phyloP scores from a whole-genome alignment of 1,284 basidiomycete species.

The Cystobasidium pallidum region DNA sequence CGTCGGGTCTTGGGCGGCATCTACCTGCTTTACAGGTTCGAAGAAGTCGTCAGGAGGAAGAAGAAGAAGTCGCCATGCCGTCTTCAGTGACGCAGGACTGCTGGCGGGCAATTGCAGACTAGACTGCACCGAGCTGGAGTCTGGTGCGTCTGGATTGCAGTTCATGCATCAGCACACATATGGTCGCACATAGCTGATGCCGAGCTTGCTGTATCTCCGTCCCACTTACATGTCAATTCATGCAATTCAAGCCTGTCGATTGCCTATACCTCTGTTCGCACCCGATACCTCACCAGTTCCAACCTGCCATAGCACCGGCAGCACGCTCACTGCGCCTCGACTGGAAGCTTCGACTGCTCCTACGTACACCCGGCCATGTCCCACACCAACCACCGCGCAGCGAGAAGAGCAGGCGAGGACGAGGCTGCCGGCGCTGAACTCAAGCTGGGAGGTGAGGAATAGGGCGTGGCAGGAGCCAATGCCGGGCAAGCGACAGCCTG shows the following conservation, averaged over 20 bases:
- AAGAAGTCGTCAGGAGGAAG: constrained; percentile 7
- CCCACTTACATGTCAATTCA: too few species aligned
- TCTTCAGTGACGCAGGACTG: neutral
- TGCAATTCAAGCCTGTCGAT: neutral
- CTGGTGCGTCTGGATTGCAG: too few species aligned
- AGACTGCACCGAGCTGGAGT: too few species aligned
- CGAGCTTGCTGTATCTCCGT: too few species aligned
- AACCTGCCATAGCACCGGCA: too few species aligned
- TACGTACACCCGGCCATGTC: constrained; percentile 13
- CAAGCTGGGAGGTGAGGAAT: constrained; percentile 46
- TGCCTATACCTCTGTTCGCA: neutral
- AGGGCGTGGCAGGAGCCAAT: too few species aligned
- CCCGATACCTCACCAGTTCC: too few species aligned
- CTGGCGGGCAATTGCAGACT: neutral
- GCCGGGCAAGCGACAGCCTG: too few species aligned
- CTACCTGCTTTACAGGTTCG: neutral
- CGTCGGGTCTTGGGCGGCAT: constrained; percentile 16
- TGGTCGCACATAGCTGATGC: too few species aligned
- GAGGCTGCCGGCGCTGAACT: constrained; percentile 50
- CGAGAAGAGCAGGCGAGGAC: constrained; percentile 45
- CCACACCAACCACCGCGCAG: constrained; percentile 24
- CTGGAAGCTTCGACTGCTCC: neutral
- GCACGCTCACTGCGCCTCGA: neutral
- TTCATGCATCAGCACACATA: too few species aligned
- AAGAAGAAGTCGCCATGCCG: neutral